These are phyloP conservation scores for Thoreauomyces humboldtii DNA, from an alignment of 192 early-diverging fungal genomes.

Conservation along the genomic window DNA sequence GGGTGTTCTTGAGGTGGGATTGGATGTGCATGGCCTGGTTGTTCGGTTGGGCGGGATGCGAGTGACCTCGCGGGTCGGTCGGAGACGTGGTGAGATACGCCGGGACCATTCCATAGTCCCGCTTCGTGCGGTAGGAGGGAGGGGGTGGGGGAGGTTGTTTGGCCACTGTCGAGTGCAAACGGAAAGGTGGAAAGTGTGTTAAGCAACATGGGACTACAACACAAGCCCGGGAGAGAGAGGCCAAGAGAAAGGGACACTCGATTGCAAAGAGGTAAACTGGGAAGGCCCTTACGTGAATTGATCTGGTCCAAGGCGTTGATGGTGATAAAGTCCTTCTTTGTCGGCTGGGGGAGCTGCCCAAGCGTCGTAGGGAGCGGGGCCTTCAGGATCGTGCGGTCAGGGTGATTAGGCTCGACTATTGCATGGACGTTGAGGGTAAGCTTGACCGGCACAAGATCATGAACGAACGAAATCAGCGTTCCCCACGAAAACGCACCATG, in stretches of 20 bases:
- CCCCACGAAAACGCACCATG: neutral
- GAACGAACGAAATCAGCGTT: neutral
- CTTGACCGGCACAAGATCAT: too few species aligned
- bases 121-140: constrained; percentile 39
- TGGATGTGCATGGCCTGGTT: constrained; percentile 7
- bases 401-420: constrained; percentile 11
- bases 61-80: neutral
- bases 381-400: constrained; percentile 46
- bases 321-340: constrained; percentile 53
- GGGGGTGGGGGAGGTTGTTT: constrained; percentile 33
- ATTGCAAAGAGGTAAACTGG: too few species aligned
- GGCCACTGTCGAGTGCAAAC: constrained; percentile 28
- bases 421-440: too few species aligned
- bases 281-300: constrained; percentile 51
- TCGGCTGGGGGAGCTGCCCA: constrained; percentile 23
- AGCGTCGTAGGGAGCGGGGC: constrained; percentile 45
- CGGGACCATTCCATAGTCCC: constrained; percentile 48
- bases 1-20: constrained; percentile 14
- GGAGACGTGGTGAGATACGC: constrained; percentile 36
- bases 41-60: neutral
- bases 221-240: too few species aligned
- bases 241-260: too few species aligned
- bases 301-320: constrained; percentile 54
- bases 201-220: too few species aligned
- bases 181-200: too few species aligned